Conservation (phyloP, 768 basidiomycete genomes). For the Collybiopsis confluens region DNA sequence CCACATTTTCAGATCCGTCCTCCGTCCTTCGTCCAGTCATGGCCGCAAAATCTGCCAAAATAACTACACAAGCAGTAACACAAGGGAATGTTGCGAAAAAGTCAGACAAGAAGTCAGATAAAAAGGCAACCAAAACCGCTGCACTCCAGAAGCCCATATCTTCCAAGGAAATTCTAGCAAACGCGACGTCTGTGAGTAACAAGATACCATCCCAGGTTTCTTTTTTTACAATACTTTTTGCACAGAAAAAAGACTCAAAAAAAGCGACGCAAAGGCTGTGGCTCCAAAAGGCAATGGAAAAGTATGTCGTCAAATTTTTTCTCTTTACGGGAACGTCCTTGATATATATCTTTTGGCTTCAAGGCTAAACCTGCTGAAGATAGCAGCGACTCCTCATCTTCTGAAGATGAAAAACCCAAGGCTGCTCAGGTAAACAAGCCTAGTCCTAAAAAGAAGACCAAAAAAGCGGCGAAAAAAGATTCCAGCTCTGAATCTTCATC, state of each 20-base stretch:
- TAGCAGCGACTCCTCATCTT: conserved; percentile 27
- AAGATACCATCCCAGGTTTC: not conserved
- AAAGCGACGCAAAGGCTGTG: conserved; percentile 23
- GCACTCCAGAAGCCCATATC: conserved; percentile 25
- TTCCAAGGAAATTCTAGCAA: conserved; percentile 40
- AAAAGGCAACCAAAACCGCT: conserved; percentile 9
- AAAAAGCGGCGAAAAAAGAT: conserved; percentile 26
- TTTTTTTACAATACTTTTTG: not conserved
- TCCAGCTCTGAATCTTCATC: conserved; percentile 20
- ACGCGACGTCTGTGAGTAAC: conserved; percentile 24
- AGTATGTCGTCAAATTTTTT: conserved; percentile 1
- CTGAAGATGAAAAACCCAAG: conserved; percentile 57
- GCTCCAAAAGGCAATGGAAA: conserved; percentile 12
- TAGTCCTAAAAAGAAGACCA: not conserved
- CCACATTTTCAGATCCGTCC: no score
- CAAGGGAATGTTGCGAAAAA: no score
- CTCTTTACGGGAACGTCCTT: conserved; percentile 13
- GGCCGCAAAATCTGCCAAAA: no score
- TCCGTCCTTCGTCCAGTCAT: no score
- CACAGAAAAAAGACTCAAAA: conserved; percentile 20
- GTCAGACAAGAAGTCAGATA: conserved; percentile 6
- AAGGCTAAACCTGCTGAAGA: conserved; percentile 22
- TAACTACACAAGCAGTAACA: no score
- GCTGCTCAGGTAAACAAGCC: conserved; percentile 43
- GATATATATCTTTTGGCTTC: conserved; percentile 17